These are phyloP conservation scores for Scytalidium lignicola DNA, from an alignment of 2,329 filamentous ascomycete genomes.

Conservation along the genomic window DNA sequence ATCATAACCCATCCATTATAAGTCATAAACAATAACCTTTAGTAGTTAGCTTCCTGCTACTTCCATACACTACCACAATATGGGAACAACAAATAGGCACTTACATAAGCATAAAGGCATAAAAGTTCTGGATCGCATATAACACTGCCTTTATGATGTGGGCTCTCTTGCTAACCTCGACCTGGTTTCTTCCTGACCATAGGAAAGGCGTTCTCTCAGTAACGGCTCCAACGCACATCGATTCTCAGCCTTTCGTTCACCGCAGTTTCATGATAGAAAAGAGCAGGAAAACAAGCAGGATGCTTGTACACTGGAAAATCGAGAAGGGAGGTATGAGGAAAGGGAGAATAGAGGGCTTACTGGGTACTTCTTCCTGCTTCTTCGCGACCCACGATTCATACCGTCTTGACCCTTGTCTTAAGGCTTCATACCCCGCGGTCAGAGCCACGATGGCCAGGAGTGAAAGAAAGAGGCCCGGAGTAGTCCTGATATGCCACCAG, in stretches of 20 bases:
- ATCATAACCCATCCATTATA: conserved; percentile 99
- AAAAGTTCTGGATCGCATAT: conserved; percentile 94
- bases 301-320: not conserved
- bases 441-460: conserved; percentile 77
- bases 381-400: conserved; percentile 57
- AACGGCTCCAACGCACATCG: conserved; percentile 27
- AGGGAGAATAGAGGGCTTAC: conserved; percentile 19
- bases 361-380: conserved; percentile 18
- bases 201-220: conserved; percentile 60
- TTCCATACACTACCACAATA: no score
- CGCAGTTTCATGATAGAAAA: not conserved
- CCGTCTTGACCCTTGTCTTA: conserved; percentile 69
- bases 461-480: conserved; percentile 71
- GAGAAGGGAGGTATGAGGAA: not conserved
- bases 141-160: conserved; percentile 76
- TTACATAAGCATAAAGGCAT: conserved; percentile 99
- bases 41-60: conserved; percentile 9
- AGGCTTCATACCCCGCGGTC: conserved; percentile 86
- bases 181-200: conserved; percentile 68
- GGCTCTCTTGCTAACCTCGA: conserved; percentile 57
- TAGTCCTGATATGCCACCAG: conserved; percentile 79
- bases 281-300: not conserved
- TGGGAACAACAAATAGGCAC: conserved; percentile 35
- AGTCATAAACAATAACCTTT: conserved; percentile 98
- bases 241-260: conserved; percentile 21